Evolutionary conservation across 257 asterid species (phyloP), one percentile per base, ranked within the genome.

Genomic region (Lithospermum erythrorhizon): DNA sequence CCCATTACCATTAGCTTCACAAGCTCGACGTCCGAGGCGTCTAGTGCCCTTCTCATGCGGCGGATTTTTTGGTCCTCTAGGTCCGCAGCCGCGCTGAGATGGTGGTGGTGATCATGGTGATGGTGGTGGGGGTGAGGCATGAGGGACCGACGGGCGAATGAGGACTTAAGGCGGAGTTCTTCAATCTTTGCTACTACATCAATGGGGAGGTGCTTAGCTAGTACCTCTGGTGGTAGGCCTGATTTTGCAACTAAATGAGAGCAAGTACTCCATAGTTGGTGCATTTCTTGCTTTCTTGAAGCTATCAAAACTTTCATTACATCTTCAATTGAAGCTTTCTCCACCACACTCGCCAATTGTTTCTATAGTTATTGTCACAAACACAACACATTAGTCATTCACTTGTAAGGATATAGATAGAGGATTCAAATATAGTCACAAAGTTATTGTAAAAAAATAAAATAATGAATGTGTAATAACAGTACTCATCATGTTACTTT

Each of bases 1-100:
- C 97, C 97, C 97, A 90, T 90, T 32, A 90, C 98, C 98, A 90
- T 90, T 0, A 90, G 98, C 76, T 90, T 90, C 48, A 90, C 98
- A 2, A 90, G 90, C 68, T 90, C 98, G 3, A 87, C 98, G 23
- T 90, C 98, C 0, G 98, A 90, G 0, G 96, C 83, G 77, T 87
- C 96, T 1, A 90, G 89, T 22, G 98, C 98, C 5, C 98, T 82
- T 20, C 94, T 75, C 98, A 90, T 90, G 24, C 98, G 73, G 1
- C 91, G 82, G 29, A 90, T 81, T 57, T 87, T 90, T 16, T 90
- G 96, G 71, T 87, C 96, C 75, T 90, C 98, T 0, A 90, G 77
- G 61, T 90, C 90, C 3, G 89, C 84, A 0, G 83, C 89, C 0
- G 81, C 81, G 4, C 80, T 61, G 41, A 70, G 64, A 13, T 59